Percentiles rank a stretch among this genome's conserved stretches.
Conservation (phyloP, 2,329 filamentous ascomycete genomes). For the Talaromyces verruculosus region DNA sequence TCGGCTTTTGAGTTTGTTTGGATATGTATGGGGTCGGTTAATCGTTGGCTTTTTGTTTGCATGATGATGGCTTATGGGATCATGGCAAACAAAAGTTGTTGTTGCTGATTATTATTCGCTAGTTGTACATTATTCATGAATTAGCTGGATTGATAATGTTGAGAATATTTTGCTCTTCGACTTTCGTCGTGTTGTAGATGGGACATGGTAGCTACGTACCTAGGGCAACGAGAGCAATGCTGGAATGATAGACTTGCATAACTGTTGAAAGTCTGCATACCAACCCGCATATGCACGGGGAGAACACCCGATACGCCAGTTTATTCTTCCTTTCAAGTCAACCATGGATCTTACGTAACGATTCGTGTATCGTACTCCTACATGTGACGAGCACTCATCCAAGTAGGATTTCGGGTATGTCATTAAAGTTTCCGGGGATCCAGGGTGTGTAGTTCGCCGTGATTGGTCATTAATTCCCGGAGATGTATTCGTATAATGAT, state of each 20-base stretch:
- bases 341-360: neutral
- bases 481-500: neutral
- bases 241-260: neutral
- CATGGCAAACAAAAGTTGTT: conserved; percentile 5
- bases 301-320: neutral
- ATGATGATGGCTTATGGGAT: conserved; percentile 16
- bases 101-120: neutral
- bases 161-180: neutral
- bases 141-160: conserved; percentile 6
- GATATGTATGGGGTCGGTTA: neutral
- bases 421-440: neutral
- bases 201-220: neutral
- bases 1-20: neutral
- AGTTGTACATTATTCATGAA: conserved; percentile 1
- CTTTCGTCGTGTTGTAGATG: neutral
- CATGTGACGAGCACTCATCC: neutral
- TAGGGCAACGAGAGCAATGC: conserved; percentile 6
- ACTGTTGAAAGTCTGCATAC: neutral
- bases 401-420: neutral
- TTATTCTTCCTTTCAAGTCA: too few species aligned
- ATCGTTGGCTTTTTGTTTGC: conserved; percentile 1
- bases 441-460: neutral
- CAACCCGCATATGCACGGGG: neutral
- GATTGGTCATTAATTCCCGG: neutral
- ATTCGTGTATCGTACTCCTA: neutral